Percentiles rank a stretch among this genome's conserved stretches.
These are phyloP conservation scores for Rhynchosporium graminicola DNA, from an alignment of 2,329 filamentous ascomycete genomes.

Conservation along the genomic window DNA sequence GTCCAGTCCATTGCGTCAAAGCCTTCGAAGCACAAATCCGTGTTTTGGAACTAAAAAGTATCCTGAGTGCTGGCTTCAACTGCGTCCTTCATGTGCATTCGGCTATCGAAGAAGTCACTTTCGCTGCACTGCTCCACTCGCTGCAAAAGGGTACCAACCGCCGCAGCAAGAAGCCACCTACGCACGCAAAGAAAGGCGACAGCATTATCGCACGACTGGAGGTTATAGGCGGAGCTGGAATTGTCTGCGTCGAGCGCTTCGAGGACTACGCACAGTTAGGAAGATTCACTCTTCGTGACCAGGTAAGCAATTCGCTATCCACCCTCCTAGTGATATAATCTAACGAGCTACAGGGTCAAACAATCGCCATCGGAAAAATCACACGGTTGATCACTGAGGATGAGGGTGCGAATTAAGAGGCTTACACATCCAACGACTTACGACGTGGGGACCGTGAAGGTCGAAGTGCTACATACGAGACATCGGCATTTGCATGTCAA, in stretches of 20 bases:
- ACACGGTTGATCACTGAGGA: conserved; percentile 72
- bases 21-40: conserved; percentile 96
- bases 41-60: conserved; percentile 91
- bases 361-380: conserved; percentile 98
- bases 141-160: conserved; percentile 91
- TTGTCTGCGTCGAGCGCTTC: conserved; percentile 90
- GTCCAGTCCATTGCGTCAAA: conserved; percentile 85
- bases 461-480: conserved; percentile 4
- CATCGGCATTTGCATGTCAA: conserved; percentile 14
- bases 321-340: conserved; percentile 19
- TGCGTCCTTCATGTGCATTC: conserved; percentile 97
- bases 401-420: conserved; percentile 26
- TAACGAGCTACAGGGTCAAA: conserved; percentile 73
- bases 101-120: conserved; percentile 96
- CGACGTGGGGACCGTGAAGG: not conserved
- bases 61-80: conserved; percentile 93
- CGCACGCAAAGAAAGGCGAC: conserved; percentile 79
- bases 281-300: conserved; percentile 85
- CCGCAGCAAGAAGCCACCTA: conserved; percentile 90
- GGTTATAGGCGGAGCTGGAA: conserved; percentile 79
- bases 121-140: conserved; percentile 84
- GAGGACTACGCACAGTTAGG: conserved; percentile 96
- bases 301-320: conserved; percentile 54
- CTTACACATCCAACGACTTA: conserved; percentile 10
- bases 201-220: conserved; percentile 92